Evolutionary conservation across 179 eudicot genomes (phyloP).

Genomic region (Silene coronaria): DNA sequence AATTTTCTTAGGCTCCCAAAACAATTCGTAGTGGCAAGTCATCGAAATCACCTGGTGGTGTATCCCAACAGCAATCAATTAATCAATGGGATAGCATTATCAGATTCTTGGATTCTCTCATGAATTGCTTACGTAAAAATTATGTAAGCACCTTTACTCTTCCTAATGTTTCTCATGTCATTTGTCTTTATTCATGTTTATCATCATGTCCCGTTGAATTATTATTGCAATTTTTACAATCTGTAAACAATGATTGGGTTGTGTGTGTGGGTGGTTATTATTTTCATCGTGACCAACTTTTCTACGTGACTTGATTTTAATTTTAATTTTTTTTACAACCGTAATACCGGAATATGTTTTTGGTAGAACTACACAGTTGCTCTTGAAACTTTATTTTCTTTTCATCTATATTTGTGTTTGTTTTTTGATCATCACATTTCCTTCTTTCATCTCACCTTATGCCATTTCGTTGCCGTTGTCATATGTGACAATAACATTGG

Average conservation of each 20-base stretch:
- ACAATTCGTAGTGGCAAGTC: conserved; percentile 68
- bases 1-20: conserved; percentile 69
- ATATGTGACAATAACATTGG: neutral
- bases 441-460: neutral
- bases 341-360: neutral
- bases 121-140: conserved; percentile 71
- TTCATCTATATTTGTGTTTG: conserved; percentile 1
- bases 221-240: neutral
- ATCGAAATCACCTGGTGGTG: conserved; percentile 73
- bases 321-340: neutral
- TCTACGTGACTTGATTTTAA: neutral
- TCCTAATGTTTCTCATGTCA: neutral
- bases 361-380: neutral
- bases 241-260: neutral
- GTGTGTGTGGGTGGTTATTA: neutral
- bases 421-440: neutral
- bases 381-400: neutral
- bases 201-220: neutral
- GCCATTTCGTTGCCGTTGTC: neutral
- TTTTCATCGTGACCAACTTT: neutral
- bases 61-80: conserved; percentile 54
- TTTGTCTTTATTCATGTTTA: neutral
- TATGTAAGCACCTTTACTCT: conserved; percentile 42
- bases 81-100: conserved; percentile 95
- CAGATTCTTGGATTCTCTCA: conserved; percentile 83